Percentiles rank a stretch among this genome's conserved stretches.
Conservation (phyloP, 2,329 filamentous ascomycete genomes). For the Nannizziopsis barbatae region DNA sequence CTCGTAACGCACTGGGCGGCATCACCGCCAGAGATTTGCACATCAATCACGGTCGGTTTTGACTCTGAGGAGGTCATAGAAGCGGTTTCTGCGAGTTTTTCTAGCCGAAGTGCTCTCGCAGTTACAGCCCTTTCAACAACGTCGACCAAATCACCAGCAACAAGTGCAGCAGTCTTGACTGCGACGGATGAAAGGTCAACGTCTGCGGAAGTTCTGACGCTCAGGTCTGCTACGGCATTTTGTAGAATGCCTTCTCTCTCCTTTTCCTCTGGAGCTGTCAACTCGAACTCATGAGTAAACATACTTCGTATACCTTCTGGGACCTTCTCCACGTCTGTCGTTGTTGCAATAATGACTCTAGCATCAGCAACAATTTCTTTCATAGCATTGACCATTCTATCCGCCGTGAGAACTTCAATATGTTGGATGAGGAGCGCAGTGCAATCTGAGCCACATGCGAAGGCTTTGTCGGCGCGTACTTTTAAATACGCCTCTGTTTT, state of each 20-base stretch:
- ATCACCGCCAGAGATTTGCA: slow-evolving; percentile 78
- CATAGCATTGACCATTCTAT: slow-evolving; percentile 75
- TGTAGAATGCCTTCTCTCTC: slow-evolving; percentile 81
- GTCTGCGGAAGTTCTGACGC: slow-evolving; percentile 65
- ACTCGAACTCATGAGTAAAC: slow-evolving; percentile 91
- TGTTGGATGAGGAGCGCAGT: slow-evolving; percentile 81
- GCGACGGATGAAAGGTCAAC: slow-evolving; percentile 78
- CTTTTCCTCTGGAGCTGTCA: slow-evolving; percentile 81
- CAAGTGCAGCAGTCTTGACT: slow-evolving; percentile 87
- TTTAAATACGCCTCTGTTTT: slow-evolving; percentile 89
- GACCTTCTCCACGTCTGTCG: slow-evolving; percentile 88
- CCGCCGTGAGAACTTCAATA: slow-evolving; percentile 79
- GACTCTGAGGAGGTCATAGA: slow-evolving; percentile 22
- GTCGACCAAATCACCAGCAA: slow-evolving; percentile 87
- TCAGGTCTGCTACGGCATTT: slow-evolving; percentile 63
- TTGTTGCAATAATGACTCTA: slow-evolving; percentile 81
- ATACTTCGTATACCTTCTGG: slow-evolving; percentile 79
- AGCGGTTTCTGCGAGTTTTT: slow-evolving; percentile 48
- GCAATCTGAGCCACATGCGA: slow-evolving; percentile 73
- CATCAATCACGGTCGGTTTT: slow-evolving; percentile 59
- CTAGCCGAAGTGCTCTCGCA: slow-evolving; percentile 63
- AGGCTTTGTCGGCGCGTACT: slow-evolving; percentile 73
- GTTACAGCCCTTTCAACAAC: slow-evolving; percentile 83
- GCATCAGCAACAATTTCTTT: slow-evolving; percentile 71
- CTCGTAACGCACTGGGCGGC: slow-evolving; percentile 67